A percentile compares a stretch with the other conserved stretches of the same genome.
phyloP scores from a whole-genome alignment of 306 rosid genomes.

The Cicer bijugum region DNA sequence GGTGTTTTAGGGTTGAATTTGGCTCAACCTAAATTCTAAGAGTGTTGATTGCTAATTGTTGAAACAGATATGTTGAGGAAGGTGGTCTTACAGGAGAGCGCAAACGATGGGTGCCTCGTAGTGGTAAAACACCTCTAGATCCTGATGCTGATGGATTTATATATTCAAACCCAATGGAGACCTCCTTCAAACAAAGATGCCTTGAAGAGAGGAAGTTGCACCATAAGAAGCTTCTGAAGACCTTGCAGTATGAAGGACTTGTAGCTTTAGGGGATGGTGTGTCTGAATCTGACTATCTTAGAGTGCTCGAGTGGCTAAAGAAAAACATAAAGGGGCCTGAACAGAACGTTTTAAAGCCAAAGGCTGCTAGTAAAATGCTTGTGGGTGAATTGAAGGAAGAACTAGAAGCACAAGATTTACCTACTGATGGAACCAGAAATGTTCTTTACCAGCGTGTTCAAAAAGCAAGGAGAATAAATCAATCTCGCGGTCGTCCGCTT shows the following conservation, averaged over 20 bases:
- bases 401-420: slow-evolving; percentile 91
- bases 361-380: slow-evolving; percentile 97
- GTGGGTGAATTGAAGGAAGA: slow-evolving; percentile 93
- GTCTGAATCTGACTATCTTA: slow-evolving; percentile 78
- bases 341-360: slow-evolving; percentile 82
- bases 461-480: slow-evolving; percentile 96
- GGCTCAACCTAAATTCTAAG: no score
- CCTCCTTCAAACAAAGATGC: slow-evolving; percentile 92
- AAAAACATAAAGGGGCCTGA: slow-evolving; percentile 88
- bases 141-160: slow-evolving; percentile 93
- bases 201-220: slow-evolving; percentile 70
- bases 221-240: slow-evolving; percentile 73
- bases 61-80: slow-evolving; percentile 76
- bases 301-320: slow-evolving; percentile 78
- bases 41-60: slow-evolving; percentile 42
- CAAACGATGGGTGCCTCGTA: slow-evolving; percentile 93
- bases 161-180: slow-evolving; percentile 91
- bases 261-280: slow-evolving; percentile 72
- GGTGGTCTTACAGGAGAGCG: slow-evolving; percentile 99
- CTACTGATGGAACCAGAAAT: slow-evolving; percentile 94
- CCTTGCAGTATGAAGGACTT: slow-evolving; percentile 75
- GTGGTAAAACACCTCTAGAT: slow-evolving; percentile 94
- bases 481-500: slow-evolving; percentile 97
- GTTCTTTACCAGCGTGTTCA: slow-evolving; percentile 99
- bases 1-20: no score